A percentile compares a stretch with the other conserved stretches of the same genome.
phyloP scores from a whole-genome alignment of 768 basidiomycete genomes.

The Floccularia luteovirens region DNA sequence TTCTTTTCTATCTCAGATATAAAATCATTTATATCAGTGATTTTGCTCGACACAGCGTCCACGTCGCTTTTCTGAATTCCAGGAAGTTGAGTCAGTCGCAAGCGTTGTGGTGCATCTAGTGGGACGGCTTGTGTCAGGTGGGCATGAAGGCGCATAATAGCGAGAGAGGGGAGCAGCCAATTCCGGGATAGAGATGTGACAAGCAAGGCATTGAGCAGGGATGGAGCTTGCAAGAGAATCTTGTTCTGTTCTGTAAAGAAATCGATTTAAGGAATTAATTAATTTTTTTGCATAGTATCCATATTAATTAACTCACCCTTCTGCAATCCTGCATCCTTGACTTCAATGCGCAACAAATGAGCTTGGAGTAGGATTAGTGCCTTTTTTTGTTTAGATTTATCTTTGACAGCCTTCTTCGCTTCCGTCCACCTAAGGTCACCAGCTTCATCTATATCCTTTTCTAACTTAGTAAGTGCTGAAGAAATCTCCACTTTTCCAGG shows the following conservation, averaged over 20 bases:
- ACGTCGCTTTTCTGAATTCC: slow-evolving; percentile 51
- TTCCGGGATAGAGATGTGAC: slow-evolving; percentile 79
- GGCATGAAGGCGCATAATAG: slow-evolving; percentile 76
- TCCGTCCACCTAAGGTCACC: slow-evolving; percentile 49
- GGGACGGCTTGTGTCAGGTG: slow-evolving; percentile 79
- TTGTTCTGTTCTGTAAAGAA: slow-evolving; percentile 54
- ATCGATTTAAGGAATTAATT: slow-evolving; percentile 3
- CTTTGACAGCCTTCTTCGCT: slow-evolving; percentile 32
- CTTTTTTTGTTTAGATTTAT: slow-evolving; percentile 27
- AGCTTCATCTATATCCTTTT: slow-evolving; percentile 39
- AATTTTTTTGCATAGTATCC: no score
- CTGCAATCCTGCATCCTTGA: slow-evolving; percentile 44
- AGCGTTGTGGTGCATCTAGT: slow-evolving; percentile 38
- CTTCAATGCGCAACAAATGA: slow-evolving; percentile 68
- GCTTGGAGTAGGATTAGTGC: slow-evolving; percentile 77
- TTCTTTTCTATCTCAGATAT: slow-evolving; percentile 42
- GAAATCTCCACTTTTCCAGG: slow-evolving; percentile 19
- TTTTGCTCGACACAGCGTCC: slow-evolving; percentile 22
- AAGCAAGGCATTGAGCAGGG: slow-evolving; percentile 72
- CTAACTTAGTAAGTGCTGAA: slow-evolving; percentile 39
- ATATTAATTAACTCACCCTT: slow-evolving; percentile 42
- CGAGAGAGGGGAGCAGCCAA: slow-evolving; percentile 79
- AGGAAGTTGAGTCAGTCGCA: slow-evolving; percentile 71
- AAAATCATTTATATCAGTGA: slow-evolving; percentile 36
- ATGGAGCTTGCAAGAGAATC: slow-evolving; percentile 65